Evolutionary conservation across 768 basidiomycete genomes (phyloP), one percentile per base, ranked within the genome.

Genomic region (Cyathus striatus): DNA sequence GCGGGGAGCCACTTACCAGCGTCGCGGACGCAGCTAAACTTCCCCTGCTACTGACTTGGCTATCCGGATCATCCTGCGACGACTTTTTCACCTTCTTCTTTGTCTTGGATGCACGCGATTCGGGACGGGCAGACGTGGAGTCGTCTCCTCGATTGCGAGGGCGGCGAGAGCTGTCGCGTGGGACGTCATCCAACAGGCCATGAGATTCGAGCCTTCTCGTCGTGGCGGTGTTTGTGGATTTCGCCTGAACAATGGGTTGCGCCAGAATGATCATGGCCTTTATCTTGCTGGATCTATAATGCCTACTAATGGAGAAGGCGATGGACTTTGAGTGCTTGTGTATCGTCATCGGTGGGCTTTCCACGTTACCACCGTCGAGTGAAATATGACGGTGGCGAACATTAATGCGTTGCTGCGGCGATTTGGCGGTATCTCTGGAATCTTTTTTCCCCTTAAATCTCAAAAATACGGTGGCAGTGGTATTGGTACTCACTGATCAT

Each of bases 251-350:
- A 48, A 73, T 76, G 53, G 78, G 77, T 23, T 84, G 78, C 14
- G 84, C 86, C 10, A 90, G 64, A 49, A 91, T 62, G 42, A 90
- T 81, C 70, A 75, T 74, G 27, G 59, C 42, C 50, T 64, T 64
- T 18, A 10, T 2, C 35, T 12, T 20, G 37, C 40, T 57, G 32
- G 46, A 42, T 16, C 62, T 60, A 41, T 83, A 79, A 43, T 78
- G 76, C 20, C 89, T 78, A 59, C 83, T 82, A 38, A 91, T 77
- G 0, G 88, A 89, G 61, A 89, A 90, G 1, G 86, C 89, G 23
- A 76, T 64, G 3, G 84, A 83, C 42, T 84, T 79, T 1, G 89
- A 87, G 56, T 91, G 89, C 50, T 86, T 87, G 61, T 91, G 90
- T 23, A 91, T 78, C 42, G 84, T 80, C 24, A 78, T 72, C 18